Conservation (phyloP, 1,139 yeast species). For the Blastobotrys malaysiensis region DNA sequence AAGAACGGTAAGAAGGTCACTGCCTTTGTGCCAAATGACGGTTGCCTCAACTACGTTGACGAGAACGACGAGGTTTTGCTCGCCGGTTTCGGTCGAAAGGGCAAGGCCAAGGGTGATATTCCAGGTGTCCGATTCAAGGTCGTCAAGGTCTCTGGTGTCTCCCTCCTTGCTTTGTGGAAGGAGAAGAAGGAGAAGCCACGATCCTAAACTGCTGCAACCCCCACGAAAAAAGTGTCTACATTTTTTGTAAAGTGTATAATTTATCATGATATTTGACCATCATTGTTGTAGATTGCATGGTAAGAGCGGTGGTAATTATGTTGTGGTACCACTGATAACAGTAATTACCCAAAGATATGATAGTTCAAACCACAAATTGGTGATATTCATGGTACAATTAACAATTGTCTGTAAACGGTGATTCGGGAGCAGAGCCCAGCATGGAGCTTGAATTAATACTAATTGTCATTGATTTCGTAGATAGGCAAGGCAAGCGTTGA, state of each 20-base stretch:
- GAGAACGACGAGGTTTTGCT: slow-evolving; percentile 93
- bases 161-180: slow-evolving; percentile 99
- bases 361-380: too few relatives aligned
- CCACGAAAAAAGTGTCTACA: neutral
- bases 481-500: too few relatives aligned
- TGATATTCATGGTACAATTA: too few relatives aligned
- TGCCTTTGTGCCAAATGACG: slow-evolving; percentile 99
- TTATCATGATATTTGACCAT: neutral
- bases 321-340: too few relatives aligned
- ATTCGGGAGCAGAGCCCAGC: too few relatives aligned
- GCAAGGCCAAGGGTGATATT: slow-evolving; percentile 99
- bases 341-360: too few relatives aligned
- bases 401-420: too few relatives aligned
- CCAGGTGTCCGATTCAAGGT: slow-evolving; percentile 99
- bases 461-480: too few relatives aligned
- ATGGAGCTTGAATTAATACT: too few relatives aligned
- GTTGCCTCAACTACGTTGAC: slow-evolving; percentile 99
- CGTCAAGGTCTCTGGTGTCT: slow-evolving; percentile 99
- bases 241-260: slow-evolving; percentile 1
- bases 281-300: neutral
- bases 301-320: too few relatives aligned
- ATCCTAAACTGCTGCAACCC: slow-evolving; percentile 51
- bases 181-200: slow-evolving; percentile 99
- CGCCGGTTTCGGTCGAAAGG: slow-evolving; percentile 99
- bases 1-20: slow-evolving; percentile 99